These are phyloP conservation scores for Coelastrella sp. DNA, from an alignment of 139 green algal genomes.

Conservation along the genomic window DNA sequence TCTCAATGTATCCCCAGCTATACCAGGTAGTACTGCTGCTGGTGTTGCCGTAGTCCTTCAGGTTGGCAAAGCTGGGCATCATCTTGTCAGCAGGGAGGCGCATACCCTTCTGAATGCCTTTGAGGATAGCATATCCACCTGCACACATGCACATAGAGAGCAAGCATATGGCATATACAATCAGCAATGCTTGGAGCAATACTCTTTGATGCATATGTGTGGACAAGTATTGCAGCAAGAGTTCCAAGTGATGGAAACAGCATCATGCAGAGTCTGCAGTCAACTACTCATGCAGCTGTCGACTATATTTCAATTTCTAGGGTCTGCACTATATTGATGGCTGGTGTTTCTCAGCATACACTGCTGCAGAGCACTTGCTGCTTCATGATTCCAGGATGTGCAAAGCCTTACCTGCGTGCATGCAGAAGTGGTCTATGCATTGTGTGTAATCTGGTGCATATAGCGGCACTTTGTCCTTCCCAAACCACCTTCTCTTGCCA, in stretches of 20 bases:
- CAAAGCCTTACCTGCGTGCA: conserved; percentile 46
- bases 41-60: conserved; percentile 70
- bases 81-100: conserved; percentile 57
- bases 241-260: too few species aligned
- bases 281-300: too few species aligned
- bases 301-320: too few species aligned
- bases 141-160: neutral
- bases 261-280: too few species aligned
- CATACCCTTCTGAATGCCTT: conserved; percentile 52
- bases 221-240: too few species aligned
- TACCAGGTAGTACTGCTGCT: conserved; percentile 71
- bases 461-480: conserved; percentile 24
- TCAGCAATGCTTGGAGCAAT: too few species aligned
- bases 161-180: neutral
- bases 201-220: too few species aligned
- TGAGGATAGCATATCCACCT: conserved; percentile 47
- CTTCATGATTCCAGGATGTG: too few species aligned
- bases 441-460: conserved; percentile 61
- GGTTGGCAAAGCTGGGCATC: conserved; percentile 63
- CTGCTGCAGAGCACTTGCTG: too few species aligned
- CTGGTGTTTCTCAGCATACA: too few species aligned
- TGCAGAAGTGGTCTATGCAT: conserved; percentile 60
- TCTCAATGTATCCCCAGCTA: conserved; percentile 67
- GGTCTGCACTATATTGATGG: too few species aligned
- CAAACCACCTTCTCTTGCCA: neutral